Base-by-base conservation (phyloP, 192 early-diverging fungal species). In the Coemansia sp. region DNA sequence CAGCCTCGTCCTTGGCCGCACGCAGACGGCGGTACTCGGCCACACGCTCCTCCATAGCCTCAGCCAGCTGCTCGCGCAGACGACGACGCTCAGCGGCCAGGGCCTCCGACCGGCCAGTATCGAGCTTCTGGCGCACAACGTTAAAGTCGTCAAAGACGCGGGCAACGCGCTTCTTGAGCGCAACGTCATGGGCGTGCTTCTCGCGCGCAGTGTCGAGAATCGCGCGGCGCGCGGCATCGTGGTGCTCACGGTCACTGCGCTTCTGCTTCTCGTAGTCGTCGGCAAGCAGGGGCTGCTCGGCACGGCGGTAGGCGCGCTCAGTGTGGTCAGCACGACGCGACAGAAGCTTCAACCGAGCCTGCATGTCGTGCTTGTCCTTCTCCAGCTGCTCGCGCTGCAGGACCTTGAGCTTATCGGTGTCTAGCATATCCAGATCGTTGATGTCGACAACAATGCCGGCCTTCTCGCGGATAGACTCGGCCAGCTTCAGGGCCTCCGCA, bases 191-290 rank as follows among this genome's bases (percentile, higher is more conserved):
- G 27, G 73, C 79, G 76, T 95, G 90, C 75, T 92, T 90, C 52
- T 82, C 65, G 62, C 74, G 76, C 33, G 94, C 78, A 49, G 90
- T 81, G 46, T 87, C 88, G n/a, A 90, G 74, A 63, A 89, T 86
- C 29, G 89, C 89, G 76, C 90, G 89, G 71, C 87, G 80, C 33
- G 92, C 88, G 46, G 87, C 90, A 33, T 92, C 89, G 78, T 95
- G 88, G 79, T 88, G 88, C 53, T 91, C 91, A 69, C 82, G 81
- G 78, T 98, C 98, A n/a, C 74, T 78, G 80, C 86, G 87, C 81
- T 93, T 94, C 81, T 98, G 97, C 43, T 87, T 85, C 50, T 93
- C 94, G 74, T 98, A 97, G 80, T 98, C 97, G 68, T 92, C 88
- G 49, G 89, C 90, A 49, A 98, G 88, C 34, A 97, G 84, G 50